Evolutionary conservation across 495 filamentous ascomycete species (phyloP), one percentile per base, ranked within the genome.

Genomic region (Hypoxylon cercidicola): DNA sequence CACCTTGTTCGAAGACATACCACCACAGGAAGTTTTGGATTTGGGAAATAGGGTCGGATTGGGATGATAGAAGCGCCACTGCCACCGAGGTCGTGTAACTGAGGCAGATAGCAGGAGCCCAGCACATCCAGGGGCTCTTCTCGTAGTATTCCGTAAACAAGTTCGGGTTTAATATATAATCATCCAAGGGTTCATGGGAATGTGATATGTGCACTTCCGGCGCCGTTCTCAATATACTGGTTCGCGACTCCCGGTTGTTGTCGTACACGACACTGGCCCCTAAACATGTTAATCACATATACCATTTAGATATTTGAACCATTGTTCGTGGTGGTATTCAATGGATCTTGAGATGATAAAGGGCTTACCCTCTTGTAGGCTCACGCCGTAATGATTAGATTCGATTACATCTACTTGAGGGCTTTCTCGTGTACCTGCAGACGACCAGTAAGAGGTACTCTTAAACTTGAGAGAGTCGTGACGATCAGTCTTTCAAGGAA

Each of bases 121-220:
- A 59, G 7, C 21, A 43, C 46, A 59, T 43, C 46, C 46, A 50
- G 2, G 35, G 15, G 23, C 21, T 50, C 46, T 51, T 32, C 21
- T 43, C 35, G n/a, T 59, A 50, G 35, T 49, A 58, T 37, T 48
- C 30, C 2, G 43, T 58, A 18, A 41, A 58, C 25, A 12, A 21
- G 15, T 0, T n/a, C 15, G 30, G 44, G 9, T 49, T n/a, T n/a
- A 58, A 37, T 4, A 59, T 21, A 20, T 35, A 39, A 8, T 7
- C 32, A n/a, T 11, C 8, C 35, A n/a, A 21, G n/a, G 21, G 9
- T n/a, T 30, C 21, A n/a, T 47, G 4, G 8, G 19, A 47, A 15
- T 11, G 4, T 13, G 21, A n/a, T 1, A n/a, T 16, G n/a, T 47
- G 0, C 19, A 12, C 21, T 41, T 40, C 32, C 10, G 20, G 39